These are phyloP conservation scores for Cyberlindnera petersonii DNA, from an alignment of 805 yeast species.

Conservation along the genomic window DNA sequence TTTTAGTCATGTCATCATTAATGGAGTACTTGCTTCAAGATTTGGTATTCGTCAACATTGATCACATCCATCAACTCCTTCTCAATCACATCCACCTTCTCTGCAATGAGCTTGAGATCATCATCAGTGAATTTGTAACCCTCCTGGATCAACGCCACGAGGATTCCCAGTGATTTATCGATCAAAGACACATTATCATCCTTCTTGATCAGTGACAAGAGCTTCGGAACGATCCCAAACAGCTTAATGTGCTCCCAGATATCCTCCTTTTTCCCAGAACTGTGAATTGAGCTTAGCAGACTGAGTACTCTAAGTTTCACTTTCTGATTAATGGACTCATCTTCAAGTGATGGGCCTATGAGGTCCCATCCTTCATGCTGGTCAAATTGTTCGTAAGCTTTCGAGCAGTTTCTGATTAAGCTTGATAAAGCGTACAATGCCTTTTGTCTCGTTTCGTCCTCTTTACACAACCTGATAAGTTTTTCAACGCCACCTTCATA, in stretches of 20 bases:
- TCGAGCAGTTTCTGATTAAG: conserved; percentile 62
- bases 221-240: conserved; percentile 26
- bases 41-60: conserved; percentile 49
- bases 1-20: background rate
- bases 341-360: conserved; percentile 32
- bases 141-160: conserved; percentile 42
- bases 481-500: conserved; percentile 44
- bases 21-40: conserved; percentile 41
- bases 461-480: conserved; percentile 40
- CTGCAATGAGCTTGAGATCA: conserved; percentile 37
- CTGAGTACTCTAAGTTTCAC: conserved; percentile 52
- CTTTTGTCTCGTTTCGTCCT: conserved; percentile 41
- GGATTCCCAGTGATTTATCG: conserved; percentile 53
- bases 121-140: conserved; percentile 42
- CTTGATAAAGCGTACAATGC: conserved; percentile 76
- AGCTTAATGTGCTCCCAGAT: conserved; percentile 36
- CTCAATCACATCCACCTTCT: conserved; percentile 38
- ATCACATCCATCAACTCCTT: conserved; percentile 41
- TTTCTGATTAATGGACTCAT: conserved; percentile 32
- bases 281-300: conserved; percentile 53
- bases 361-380: conserved; percentile 59
- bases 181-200: conserved; percentile 43
- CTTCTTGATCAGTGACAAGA: conserved; percentile 25
- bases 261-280: conserved; percentile 43
- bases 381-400: conserved; percentile 53